phyloP scores from a whole-genome alignment of 2,329 filamentous ascomycete genomes.

The Bipolaris cookei region DNA sequence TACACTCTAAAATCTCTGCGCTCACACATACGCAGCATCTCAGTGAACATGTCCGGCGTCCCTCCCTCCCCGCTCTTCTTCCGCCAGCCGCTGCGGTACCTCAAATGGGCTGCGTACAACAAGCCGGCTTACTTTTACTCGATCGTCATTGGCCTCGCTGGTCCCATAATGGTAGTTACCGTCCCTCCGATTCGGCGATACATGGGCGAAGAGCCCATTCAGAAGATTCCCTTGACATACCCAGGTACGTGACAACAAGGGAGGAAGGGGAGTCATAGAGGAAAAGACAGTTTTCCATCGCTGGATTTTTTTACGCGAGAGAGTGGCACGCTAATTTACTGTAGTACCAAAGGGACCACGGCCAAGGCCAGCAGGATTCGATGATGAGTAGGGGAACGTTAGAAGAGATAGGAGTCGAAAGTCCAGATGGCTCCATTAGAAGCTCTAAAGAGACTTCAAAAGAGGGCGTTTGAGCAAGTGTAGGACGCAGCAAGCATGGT shows the following conservation, averaged over 20 bases:
- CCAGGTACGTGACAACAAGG: slow-evolving; percentile 72
- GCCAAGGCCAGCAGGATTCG: slow-evolving; percentile 54
- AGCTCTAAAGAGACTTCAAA: neutral
- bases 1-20: neutral
- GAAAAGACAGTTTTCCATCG: neutral
- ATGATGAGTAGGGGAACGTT: slow-evolving; percentile 45
- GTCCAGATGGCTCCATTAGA: neutral
- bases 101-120: slow-evolving; percentile 85
- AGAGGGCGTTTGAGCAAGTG: neutral
- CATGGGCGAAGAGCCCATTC: slow-evolving; percentile 73
- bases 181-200: slow-evolving; percentile 74
- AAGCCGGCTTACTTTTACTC: slow-evolving; percentile 93
- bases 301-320: neutral
- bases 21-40: slow-evolving; percentile 7
- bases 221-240: slow-evolving; percentile 83
- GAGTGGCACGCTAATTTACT: slow-evolving; percentile 9
- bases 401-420: neutral
- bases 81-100: slow-evolving; percentile 80
- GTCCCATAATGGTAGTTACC: slow-evolving; percentile 72
- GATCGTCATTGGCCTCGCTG: slow-evolving; percentile 72
- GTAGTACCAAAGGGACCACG: slow-evolving; percentile 57
- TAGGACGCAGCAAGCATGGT: neutral
- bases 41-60: slow-evolving; percentile 61
- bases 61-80: slow-evolving; percentile 71
- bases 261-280: neutral